Conservation (phyloP, 495 filamentous ascomycete genomes). For the Penicillium arizonense region DNA sequence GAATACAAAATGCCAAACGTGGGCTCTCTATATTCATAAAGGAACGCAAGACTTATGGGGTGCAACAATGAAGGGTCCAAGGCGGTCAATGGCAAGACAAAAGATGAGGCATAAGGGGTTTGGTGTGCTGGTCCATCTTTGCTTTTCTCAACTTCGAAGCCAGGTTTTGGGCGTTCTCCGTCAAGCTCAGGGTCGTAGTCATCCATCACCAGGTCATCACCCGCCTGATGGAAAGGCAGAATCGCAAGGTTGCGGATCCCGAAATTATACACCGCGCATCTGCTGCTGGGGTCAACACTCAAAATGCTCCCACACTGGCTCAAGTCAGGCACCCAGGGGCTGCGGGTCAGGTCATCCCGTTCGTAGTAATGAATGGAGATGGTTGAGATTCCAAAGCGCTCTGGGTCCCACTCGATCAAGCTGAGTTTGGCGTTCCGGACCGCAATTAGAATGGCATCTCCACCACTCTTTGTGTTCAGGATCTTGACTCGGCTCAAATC, state of each 20-base stretch:
- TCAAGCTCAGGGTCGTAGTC: slow-evolving; percentile 83
- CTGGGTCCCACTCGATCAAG: slow-evolving; percentile 91
- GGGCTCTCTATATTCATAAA: slow-evolving; percentile 95
- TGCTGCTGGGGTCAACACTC: slow-evolving; percentile 83
- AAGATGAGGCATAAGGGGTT: slow-evolving; percentile 85
- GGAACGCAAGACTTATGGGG: slow-evolving; percentile 87
- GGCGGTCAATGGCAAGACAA: slow-evolving; percentile 80
- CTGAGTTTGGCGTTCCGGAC: slow-evolving; percentile 89
- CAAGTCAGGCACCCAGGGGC: slow-evolving; percentile 71
- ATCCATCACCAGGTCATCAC: slow-evolving; percentile 87
- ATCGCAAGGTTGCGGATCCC: slow-evolving; percentile 86
- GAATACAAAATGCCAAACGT: slow-evolving; percentile 94
- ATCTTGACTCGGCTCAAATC: slow-evolving; percentile 75
- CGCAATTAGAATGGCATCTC: slow-evolving; percentile 78
- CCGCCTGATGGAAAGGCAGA: slow-evolving; percentile 80
- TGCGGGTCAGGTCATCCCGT: slow-evolving; percentile 76
- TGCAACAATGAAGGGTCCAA: slow-evolving; percentile 84
- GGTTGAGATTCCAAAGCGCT: slow-evolving; percentile 71
- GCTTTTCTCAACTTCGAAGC: slow-evolving; percentile 22
- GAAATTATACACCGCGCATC: slow-evolving; percentile 93
- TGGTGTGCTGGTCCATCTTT: slow-evolving; percentile 57
- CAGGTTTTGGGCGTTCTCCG: slow-evolving; percentile 35
- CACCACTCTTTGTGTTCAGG: slow-evolving; percentile 68
- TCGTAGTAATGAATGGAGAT: slow-evolving; percentile 98
- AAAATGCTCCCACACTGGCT: slow-evolving; percentile 72